These are phyloP conservation scores for Lyophyllum shimeji DNA, from an alignment of 768 basidiomycete species.

Conservation along the genomic window DNA sequence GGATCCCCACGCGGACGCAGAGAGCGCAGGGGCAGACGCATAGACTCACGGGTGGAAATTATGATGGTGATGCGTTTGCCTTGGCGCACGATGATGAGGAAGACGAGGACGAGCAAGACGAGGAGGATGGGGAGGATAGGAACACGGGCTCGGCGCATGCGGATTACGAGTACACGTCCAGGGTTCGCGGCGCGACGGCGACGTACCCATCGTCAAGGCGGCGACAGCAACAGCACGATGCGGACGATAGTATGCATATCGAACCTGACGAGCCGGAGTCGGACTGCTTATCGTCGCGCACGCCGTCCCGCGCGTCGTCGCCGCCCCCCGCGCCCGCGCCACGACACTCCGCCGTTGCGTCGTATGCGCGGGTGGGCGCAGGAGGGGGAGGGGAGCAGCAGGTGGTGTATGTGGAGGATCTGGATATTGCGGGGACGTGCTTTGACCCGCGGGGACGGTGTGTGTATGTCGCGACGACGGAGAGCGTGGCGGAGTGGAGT, in stretches of 20 bases:
- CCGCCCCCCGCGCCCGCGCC: no score
- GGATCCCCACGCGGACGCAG: no score
- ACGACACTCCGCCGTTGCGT: no score
- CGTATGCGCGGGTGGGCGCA: conserved; percentile 10
- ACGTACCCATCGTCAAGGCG: conserved; percentile 2
- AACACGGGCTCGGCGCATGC: conserved; percentile 30
- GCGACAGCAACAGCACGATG: conserved; percentile 25
- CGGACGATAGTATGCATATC: no score
- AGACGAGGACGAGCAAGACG: conserved; percentile 13
- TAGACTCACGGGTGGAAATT: neutral
- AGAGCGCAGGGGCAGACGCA: conserved; percentile 27
- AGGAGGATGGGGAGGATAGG: conserved; percentile 15
- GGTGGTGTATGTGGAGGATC: conserved; percentile 31
- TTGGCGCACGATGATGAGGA: no score
- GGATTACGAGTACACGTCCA: conserved; percentile 28
- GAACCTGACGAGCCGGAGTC: conserved; percentile 55
- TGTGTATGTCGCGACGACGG: conserved; percentile 66
- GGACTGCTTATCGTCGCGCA: conserved; percentile 50
- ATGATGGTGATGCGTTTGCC: no score
- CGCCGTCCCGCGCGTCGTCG: conserved; percentile 36
- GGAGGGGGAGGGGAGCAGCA: conserved; percentile 3
- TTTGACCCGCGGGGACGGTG: conserved; percentile 71
- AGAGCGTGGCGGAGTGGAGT: conserved; percentile 75
- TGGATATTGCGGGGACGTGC: conserved; percentile 69
- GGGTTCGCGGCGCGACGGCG: neutral